Evolutionary conservation across 2,329 filamentous ascomycete species (phyloP).

Genomic region (Blastomyces emzantsi): DNA sequence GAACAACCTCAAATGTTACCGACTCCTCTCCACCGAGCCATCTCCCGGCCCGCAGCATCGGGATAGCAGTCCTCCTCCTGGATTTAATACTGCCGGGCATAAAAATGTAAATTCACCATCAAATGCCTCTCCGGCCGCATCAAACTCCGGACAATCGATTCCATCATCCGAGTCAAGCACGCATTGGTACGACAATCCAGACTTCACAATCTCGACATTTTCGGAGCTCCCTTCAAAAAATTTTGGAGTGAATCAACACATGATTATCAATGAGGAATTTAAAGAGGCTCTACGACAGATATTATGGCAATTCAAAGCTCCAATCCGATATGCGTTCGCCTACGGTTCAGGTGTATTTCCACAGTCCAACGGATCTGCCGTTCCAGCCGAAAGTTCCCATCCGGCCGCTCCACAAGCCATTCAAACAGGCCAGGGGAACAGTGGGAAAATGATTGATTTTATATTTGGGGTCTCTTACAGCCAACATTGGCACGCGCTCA

Average conservation of each 20-base stretch:
- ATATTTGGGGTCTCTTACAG: constrained; percentile 92
- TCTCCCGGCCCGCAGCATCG: constrained; percentile 15
- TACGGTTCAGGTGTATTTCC: constrained; percentile 97
- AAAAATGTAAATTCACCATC: constrained; percentile 15
- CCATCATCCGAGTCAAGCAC: constrained; percentile 27
- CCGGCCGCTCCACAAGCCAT: constrained; percentile 74
- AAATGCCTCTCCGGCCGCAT: constrained; percentile 12
- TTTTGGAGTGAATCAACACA: constrained; percentile 94
- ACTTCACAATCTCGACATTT: constrained; percentile 64
- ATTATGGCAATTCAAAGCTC: constrained; percentile 82
- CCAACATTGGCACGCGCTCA: constrained; percentile 95
- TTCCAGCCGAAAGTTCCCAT: constrained; percentile 50
- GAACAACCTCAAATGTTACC: constrained; percentile 15
- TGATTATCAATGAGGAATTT: constrained; percentile 90
- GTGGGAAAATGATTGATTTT: constrained; percentile 96
- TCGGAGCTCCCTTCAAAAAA: constrained; percentile 65
- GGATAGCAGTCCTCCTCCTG: constrained; percentile 14
- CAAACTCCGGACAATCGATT: constrained; percentile 25
- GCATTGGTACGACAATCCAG: constrained; percentile 68
- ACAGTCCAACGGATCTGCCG: constrained; percentile 48
- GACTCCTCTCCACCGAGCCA: constrained; percentile 26
- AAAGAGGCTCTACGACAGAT: constrained; percentile 83
- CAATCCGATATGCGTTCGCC: constrained; percentile 92
- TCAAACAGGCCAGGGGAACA: constrained; percentile 72
- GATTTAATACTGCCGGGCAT: constrained; percentile 17